These are phyloP conservation scores for Pyrenula aspistea DNA, from an alignment of 495 filamentous ascomycete species.

Conservation along the genomic window DNA sequence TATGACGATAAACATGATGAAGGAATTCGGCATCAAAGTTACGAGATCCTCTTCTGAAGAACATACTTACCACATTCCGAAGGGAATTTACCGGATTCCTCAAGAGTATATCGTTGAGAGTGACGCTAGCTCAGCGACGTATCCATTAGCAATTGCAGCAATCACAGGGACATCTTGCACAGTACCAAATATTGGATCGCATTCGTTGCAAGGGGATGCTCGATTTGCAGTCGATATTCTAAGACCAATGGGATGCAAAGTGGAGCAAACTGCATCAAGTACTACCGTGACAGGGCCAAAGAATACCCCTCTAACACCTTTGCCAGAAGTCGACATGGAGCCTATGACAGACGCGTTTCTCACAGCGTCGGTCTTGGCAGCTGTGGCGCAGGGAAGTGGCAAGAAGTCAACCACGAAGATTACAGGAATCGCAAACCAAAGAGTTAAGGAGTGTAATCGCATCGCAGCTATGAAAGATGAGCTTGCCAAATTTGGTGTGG, in stretches of 20 bases:
- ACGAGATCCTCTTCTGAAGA: constrained; percentile 58
- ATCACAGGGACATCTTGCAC: constrained; percentile 92
- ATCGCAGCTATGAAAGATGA: constrained; percentile 94
- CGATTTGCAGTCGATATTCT: constrained; percentile 89
- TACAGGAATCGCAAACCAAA: constrained; percentile 93
- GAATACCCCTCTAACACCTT: constrained; percentile 53
- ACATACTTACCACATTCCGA: constrained; percentile 90
- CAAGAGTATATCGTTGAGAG: constrained; percentile 85
- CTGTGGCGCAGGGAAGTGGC: constrained; percentile 58
- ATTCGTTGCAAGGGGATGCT: constrained; percentile 88
- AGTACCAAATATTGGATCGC: constrained; percentile 88
- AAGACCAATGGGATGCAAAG: constrained; percentile 83
- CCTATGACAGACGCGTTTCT: constrained; percentile 99
- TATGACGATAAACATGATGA: constrained; percentile 98
- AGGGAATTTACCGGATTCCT: constrained; percentile 75
- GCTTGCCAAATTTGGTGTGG: constrained; percentile 89
- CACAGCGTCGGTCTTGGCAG: constrained; percentile 84
- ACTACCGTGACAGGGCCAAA: constrained; percentile 90
- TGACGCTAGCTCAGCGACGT: constrained; percentile 95
- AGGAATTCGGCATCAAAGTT: constrained; percentile 77
- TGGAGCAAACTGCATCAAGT: constrained; percentile 71
- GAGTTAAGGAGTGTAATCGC: constrained; percentile 96
- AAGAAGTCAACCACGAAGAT: constrained; percentile 61
- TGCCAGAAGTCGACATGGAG: constrained; percentile 88
- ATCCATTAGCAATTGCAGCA: constrained; percentile 88